These are phyloP conservation scores for Fusarium sp. DNA, from an alignment of 2,329 filamentous ascomycete genomes.

Conservation along the genomic window DNA sequence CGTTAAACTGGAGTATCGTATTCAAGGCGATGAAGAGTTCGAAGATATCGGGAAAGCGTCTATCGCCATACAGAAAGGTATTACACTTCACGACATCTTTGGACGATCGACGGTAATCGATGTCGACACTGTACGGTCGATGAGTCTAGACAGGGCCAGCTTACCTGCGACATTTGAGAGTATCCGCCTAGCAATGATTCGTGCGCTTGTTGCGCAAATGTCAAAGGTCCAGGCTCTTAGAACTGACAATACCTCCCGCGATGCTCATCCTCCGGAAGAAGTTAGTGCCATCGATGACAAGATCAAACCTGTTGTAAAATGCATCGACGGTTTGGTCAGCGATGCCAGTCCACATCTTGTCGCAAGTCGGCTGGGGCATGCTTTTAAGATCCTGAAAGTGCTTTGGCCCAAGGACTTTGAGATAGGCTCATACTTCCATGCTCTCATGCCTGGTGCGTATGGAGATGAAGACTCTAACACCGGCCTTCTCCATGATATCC, in stretches of 20 bases:
- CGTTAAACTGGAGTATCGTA: neutral
- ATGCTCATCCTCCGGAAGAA: neutral
- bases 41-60: neutral
- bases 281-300: neutral
- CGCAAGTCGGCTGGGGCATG: neutral
- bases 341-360: slow-evolving; percentile 3
- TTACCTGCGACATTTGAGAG: neutral
- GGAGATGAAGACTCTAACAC: neutral
- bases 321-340: neutral
- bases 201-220: neutral
- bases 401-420: slow-evolving; percentile 6
- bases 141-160: neutral
- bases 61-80: neutral
- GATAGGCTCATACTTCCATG: neutral
- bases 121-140: neutral
- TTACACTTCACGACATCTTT: neutral
- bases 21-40: neutral
- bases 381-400: neutral
- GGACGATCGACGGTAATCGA: neutral
- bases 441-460: neutral
- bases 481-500: neutral
- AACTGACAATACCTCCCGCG: neutral
- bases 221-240: neutral
- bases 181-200: neutral
- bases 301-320: neutral